These are phyloP conservation scores for Sclerotinia subarctica DNA, from an alignment of 2,329 filamentous ascomycete species.

Conservation along the genomic window DNA sequence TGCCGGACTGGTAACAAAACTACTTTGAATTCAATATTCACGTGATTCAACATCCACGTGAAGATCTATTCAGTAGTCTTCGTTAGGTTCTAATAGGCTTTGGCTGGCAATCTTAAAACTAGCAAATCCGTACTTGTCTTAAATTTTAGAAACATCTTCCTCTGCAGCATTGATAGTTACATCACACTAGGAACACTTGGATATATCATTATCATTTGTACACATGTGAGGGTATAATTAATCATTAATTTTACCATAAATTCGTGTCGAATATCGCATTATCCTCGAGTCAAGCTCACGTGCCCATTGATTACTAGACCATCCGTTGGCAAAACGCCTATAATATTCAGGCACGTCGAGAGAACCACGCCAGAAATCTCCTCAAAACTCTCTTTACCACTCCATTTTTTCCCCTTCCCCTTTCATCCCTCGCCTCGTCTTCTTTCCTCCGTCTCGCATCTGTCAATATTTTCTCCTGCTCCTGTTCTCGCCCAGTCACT, in stretches of 20 bases:
- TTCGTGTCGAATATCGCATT: background rate
- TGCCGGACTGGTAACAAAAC: constrained; percentile 33
- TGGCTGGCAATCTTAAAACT: background rate
- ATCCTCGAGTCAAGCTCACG: background rate
- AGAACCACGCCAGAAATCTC: constrained; percentile 1
- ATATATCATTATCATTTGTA: background rate
- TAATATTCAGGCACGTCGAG: background rate
- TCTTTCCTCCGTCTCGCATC: background rate
- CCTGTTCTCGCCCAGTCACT: too few relatives aligned
- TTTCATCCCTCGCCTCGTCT: background rate
- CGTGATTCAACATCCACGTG: background rate
- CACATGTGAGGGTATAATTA: background rate
- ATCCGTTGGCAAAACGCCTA: background rate
- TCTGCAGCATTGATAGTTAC: background rate
- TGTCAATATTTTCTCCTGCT: background rate
- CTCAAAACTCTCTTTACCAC: constrained; percentile 6
- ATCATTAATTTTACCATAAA: background rate
- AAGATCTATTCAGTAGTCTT: background rate
- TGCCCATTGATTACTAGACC: background rate
- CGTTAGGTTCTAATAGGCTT: background rate
- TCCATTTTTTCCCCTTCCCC: background rate
- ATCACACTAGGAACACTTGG: background rate
- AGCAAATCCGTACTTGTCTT: background rate
- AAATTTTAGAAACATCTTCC: background rate
- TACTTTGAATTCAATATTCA: background rate